Percentiles rank a stretch among this genome's conserved stretches.
phyloP scores from a whole-genome alignment of 2,329 filamentous ascomycete genomes.

The Apiospora sp. region DNA sequence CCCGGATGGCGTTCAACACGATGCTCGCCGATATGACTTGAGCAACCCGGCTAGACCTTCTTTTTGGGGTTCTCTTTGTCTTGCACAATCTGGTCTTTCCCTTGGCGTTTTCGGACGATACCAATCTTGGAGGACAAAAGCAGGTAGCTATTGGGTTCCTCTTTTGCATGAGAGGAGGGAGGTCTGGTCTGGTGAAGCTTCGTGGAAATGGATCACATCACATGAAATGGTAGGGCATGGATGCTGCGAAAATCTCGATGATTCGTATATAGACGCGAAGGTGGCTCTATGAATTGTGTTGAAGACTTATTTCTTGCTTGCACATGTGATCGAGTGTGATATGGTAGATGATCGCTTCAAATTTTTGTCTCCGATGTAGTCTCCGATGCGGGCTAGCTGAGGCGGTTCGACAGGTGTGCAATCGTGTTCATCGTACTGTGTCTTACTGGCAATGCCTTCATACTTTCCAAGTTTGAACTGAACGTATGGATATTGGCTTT shows the following conservation, averaged over 20 bases:
- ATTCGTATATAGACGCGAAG: not conserved
- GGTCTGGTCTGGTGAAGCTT: conserved; percentile 1
- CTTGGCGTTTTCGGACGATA: not conserved
- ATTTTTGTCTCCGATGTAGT: not conserved
- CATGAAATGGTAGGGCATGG: not conserved
- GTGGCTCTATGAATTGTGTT: not conserved
- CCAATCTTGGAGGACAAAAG: conserved; percentile 6
- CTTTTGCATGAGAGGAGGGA: conserved; percentile 5
- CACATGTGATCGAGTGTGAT: not conserved
- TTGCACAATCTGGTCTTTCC: conserved; percentile 12
- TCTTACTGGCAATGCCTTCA: too few species aligned
- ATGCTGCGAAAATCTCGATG: not conserved
- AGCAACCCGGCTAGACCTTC: not conserved
- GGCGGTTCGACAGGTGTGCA: not conserved
- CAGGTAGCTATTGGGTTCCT: conserved; percentile 10
- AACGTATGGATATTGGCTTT: too few species aligned
- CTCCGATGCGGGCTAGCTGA: not conserved
- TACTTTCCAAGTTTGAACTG: too few species aligned
- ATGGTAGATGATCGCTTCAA: not conserved
- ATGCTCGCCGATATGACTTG: not conserved
- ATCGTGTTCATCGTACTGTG: too few species aligned
- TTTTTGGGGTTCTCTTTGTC: conserved; percentile 7
- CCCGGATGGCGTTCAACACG: not conserved
- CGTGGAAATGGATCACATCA: not conserved
- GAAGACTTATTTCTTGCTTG: not conserved